These are phyloP conservation scores for Heritiera fomes DNA, from an alignment of 345 rosid genomes.

Conservation along the genomic window DNA sequence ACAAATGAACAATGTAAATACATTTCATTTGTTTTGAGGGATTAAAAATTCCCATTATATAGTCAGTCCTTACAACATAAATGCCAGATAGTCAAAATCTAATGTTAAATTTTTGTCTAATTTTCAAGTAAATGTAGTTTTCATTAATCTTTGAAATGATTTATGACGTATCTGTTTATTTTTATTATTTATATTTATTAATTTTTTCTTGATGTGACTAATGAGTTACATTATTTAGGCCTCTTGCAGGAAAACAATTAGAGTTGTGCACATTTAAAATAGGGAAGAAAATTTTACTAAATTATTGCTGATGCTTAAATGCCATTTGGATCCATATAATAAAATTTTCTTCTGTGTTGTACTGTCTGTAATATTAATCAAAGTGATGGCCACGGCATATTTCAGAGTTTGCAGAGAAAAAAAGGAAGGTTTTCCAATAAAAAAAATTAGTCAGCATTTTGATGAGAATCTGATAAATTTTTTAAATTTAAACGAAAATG, in stretches of 20 bases:
- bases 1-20: too few species aligned
- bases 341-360: too few species aligned
- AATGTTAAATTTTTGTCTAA: not conserved
- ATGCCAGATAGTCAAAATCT: not conserved
- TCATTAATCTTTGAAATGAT: not conserved
- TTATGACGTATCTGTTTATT: not conserved
- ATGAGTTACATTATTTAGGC: not conserved
- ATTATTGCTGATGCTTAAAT: constrained; percentile 11
- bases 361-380: not conserved
- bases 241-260: not conserved
- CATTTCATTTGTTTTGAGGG: too few species aligned
- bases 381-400: not conserved
- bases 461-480: too few species aligned
- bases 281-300: not conserved
- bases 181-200: too few species aligned
- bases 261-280: not conserved
- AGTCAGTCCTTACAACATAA: too few species aligned
- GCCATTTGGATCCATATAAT: not conserved
- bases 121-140: not conserved
- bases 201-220: not conserved
- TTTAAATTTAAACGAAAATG: too few species aligned
- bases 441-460: too few species aligned
- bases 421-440: not conserved
- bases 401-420: constrained; percentile 6
- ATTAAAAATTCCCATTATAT: too few species aligned